These are phyloP conservation scores for Tremella fuciformis DNA, from an alignment of 768 basidiomycete species.

Conservation along the genomic window DNA sequence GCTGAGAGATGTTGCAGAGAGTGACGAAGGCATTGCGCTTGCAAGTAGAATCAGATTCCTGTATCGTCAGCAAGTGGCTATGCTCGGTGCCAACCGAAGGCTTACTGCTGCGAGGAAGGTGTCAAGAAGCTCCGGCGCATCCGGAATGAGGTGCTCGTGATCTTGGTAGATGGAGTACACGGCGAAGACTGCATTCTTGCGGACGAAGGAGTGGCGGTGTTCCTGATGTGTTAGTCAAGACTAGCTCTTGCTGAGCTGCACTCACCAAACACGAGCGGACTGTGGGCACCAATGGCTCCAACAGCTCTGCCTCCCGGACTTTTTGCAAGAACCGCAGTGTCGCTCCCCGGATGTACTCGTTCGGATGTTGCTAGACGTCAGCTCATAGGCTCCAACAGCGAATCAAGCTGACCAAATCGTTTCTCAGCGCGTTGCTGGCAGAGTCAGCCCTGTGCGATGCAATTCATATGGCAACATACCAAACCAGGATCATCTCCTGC, in stretches of 20 bases:
- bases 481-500: constrained; percentile 99
- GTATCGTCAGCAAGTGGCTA: constrained; percentile 7
- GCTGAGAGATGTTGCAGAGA: constrained; percentile 72
- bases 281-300: constrained; percentile 92
- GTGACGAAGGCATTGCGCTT: constrained; percentile 97
- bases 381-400: background rate
- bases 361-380: constrained; percentile 82
- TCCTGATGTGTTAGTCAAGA: constrained; percentile 56
- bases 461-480: constrained; percentile 60
- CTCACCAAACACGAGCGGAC: constrained; percentile 77
- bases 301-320: constrained; percentile 86
- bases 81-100: constrained; percentile 1
- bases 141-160: constrained; percentile 91
- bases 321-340: constrained; percentile 95
- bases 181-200: constrained; percentile 97
- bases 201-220: constrained; percentile 94
- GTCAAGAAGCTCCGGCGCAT: constrained; percentile 91
- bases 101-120: constrained; percentile 82
- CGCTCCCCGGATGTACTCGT: constrained; percentile 98
- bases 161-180: constrained; percentile 90
- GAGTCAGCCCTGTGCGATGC: constrained; percentile 10
- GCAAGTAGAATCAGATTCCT: constrained; percentile 90
- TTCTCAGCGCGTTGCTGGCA: constrained; percentile 86
- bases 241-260: background rate
- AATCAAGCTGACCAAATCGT: constrained; percentile 73